Conservation (phyloP, 345 rosid genomes). For the Melaleuca quinquenervia region DNA sequence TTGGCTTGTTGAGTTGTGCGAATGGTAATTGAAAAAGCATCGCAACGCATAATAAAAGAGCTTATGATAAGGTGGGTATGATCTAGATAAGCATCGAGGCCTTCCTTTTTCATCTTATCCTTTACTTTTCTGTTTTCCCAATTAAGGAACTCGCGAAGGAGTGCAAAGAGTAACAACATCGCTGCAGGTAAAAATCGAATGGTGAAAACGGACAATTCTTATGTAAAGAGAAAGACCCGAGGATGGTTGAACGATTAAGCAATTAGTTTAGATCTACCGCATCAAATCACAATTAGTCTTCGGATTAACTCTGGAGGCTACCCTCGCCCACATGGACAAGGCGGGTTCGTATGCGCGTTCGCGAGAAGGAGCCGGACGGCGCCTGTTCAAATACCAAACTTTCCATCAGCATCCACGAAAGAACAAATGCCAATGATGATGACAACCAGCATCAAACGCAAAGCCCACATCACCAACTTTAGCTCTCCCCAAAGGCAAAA, state of each 20-base stretch:
- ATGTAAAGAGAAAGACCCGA: neutral
- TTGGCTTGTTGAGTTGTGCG: too few species aligned
- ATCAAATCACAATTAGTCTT: neutral
- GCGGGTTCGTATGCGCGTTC: neutral
- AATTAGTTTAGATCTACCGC: neutral
- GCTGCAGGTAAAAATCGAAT: neutral
- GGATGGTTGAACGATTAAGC: too few species aligned
- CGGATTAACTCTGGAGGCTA: rapidly evolving
- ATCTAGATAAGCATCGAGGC: neutral
- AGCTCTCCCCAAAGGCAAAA: neutral
- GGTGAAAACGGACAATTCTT: neutral
- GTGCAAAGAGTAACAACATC: neutral
- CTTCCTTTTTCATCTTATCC: neutral
- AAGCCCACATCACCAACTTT: neutral
- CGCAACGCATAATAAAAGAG: neutral
- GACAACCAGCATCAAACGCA: neutral
- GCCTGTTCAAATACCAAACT: too few species aligned
- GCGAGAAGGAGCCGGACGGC: too few species aligned
- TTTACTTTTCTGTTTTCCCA: too few species aligned
- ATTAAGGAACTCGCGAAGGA: neutral
- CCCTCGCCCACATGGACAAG: rapidly evolving
- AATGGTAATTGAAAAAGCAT: neutral
- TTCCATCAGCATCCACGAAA: neutral
- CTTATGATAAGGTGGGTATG: rapidly evolving
- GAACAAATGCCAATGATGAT: neutral